These are phyloP conservation scores for Cyberlindnera nakhonratchasimensis DNA, from an alignment of 805 yeast genomes.

Conservation along the genomic window DNA sequence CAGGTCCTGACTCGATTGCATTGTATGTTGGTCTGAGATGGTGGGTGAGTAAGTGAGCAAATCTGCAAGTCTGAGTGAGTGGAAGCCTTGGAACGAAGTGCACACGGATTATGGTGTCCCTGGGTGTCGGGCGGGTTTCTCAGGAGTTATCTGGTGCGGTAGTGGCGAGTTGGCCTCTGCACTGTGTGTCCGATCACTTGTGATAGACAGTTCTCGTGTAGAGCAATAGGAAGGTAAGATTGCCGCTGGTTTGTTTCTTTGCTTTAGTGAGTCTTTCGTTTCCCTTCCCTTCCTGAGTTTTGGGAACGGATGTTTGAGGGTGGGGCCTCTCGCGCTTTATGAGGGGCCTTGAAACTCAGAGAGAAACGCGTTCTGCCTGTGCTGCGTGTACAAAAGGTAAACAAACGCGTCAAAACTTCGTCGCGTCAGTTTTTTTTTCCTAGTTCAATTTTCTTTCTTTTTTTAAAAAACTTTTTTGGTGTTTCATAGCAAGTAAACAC, in stretches of 20 bases:
- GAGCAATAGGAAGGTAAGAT: neutral
- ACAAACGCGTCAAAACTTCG: conserved; percentile 14
- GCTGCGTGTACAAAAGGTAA: conserved; percentile 12
- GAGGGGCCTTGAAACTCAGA: conserved; percentile 14
- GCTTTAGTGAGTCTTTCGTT: no score
- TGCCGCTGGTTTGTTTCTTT: neutral
- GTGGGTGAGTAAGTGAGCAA: no score
- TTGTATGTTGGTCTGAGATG: conserved; percentile 5
- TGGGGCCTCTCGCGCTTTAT: conserved; percentile 11
- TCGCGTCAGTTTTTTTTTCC: conserved; percentile 10
- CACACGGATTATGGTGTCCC: no score
- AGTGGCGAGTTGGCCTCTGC: neutral
- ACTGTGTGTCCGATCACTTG: neutral
- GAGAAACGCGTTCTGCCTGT: conserved; percentile 2
- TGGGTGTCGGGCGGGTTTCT: neutral
- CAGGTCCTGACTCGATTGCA: conserved; percentile 28
- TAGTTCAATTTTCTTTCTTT: no score
- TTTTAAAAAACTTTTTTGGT: no score
- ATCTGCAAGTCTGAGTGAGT: no score
- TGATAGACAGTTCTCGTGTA: no score
- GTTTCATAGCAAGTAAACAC: no score
- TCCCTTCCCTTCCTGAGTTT: neutral
- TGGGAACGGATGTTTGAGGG: neutral
- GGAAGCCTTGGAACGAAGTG: no score
- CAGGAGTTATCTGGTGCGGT: no score